Evolutionary conservation across 2,329 filamentous ascomycete species (phyloP), one percentile per base, ranked within the genome.

Genomic region (Colletotrichum neosansevieriae): DNA sequence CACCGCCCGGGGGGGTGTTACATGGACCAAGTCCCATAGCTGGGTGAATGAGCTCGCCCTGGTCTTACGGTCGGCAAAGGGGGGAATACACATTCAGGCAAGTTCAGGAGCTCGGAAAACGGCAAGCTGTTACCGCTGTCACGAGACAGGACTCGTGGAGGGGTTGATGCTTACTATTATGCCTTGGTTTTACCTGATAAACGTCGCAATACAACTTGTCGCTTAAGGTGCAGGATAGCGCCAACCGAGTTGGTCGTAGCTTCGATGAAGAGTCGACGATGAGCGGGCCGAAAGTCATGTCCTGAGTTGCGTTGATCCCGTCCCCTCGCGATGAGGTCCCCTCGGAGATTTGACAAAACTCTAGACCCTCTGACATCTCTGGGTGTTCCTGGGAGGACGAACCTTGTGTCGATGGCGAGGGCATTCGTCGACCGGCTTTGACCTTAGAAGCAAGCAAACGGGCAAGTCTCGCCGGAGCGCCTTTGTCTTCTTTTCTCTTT

Each of bases 261-360:
- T 40, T 36, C 19, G 29, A 24, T 12, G 9, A 38, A 34, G 11
- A 42, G 44, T 50, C 61, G 21, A 44, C 29, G 53, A 64, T 59
- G 44, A 4, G 44, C 19, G 60, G 50, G 21, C 50, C 50, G 32
- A 9, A 36, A 24, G 32, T 50, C 29, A 53, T 10, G 17, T 21
- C 17, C 19, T 24, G 53, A 50, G 12, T 45, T 15, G 36, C 45
- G 44, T 21, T 24, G 34, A 34, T 53, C 36, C 54, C 62, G 17
- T 36, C 34, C 29, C 6, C 38, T 49, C 40, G 38, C 24, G n/a
- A 44, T 36, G 29, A 54, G 40, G 24, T 13, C 3, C 12, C 34
- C 17, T 61, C 34, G 57, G 57, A 42, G 21, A 21, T 61, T 47
- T 65, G 29, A 36, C 42, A 17, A 47, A 9, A 34, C 21, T 2